Evolutionary conservation across 768 basidiomycete genomes (phyloP), one percentile per base, ranked within the genome.

Genomic region (Podaxis pistillaris): DNA sequence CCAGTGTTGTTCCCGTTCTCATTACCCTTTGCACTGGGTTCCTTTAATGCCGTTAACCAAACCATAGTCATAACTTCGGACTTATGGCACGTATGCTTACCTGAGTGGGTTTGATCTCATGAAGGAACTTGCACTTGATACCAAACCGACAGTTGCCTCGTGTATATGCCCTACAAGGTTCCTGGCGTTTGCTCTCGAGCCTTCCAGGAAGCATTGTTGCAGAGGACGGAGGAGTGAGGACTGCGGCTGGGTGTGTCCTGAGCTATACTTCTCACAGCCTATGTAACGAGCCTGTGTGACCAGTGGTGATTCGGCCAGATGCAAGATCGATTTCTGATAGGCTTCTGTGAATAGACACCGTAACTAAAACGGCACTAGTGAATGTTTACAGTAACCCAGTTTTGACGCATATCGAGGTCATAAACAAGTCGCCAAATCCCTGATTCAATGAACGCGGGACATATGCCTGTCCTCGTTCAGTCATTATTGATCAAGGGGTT

Each of bases 161-260:
- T 1, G 2, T 9, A 30, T 24, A 50, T 22, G 4, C 26, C 33
- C 15, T 59, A 36, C 47, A 59, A 7, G 19, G 22, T 49, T 49
- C 28, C 37, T 26, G 46, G 5, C 33, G 1, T 11, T 38, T 12
- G 17, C 50, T 59, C 58, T 40, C 12, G 9, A 33, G 51, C 5
- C 30, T 58, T 38, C 30, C 30, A 22, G 12, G 58, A 50, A 40
- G 47, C 58, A 69, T 70, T 46, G 63, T 62, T 15, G 68, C 26
- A 40, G 55, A 56, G 54, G 17, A 9, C 19, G 9, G 54, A 38
- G 30, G 17, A 15, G 26, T 19, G 24, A 6, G 26, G 36, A 19
- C 19, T n/a, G 19, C 5, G 26, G 24, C 22, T 6, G 19, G 15
- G 9, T 9, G n/a, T 19, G 46, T 22, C 19, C 19, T n/a, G 15